phyloP scores from a whole-genome alignment of 2,329 filamentous ascomycete species.

The Phyllosticta citribraziliensis region DNA sequence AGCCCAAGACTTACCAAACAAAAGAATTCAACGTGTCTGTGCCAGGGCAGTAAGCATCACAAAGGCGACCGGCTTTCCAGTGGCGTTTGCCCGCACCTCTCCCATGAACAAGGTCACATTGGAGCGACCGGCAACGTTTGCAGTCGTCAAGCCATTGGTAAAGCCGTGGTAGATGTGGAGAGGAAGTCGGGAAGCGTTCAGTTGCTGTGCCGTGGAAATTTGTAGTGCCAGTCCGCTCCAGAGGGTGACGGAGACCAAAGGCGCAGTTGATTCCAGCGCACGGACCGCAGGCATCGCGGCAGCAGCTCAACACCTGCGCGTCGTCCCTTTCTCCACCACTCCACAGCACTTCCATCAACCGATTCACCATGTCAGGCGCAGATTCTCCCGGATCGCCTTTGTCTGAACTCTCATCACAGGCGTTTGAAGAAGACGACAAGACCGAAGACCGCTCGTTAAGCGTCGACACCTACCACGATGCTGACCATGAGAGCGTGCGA shows the following conservation, averaged over 20 bases:
- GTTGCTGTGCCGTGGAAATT: not conserved
- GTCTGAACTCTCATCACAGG: slow-evolving; percentile 54
- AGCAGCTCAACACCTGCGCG: slow-evolving; percentile 7
- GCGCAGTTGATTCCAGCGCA: not conserved
- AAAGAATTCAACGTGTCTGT: not conserved
- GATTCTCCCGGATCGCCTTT: slow-evolving; percentile 53
- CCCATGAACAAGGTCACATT: too few relatives aligned
- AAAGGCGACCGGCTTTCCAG: too few relatives aligned
- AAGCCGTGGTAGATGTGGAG: too few relatives aligned
- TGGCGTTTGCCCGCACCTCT: too few relatives aligned
- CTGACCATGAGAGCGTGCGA: slow-evolving; percentile 19
- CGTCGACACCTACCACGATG: slow-evolving; percentile 30
- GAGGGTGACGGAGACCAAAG: not conserved
- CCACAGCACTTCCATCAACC: slow-evolving; percentile 1
- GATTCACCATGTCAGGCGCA: not conserved
- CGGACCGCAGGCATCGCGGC: slow-evolving; percentile 1
- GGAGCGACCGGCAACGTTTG: too few relatives aligned
- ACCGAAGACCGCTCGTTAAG: slow-evolving; percentile 37
- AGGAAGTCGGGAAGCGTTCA: too few relatives aligned
- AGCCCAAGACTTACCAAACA: not conserved
- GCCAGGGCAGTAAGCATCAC: too few relatives aligned
- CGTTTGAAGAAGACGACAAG: slow-evolving; percentile 49
- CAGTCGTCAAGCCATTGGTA: too few relatives aligned
- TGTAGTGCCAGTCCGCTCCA: not conserved
- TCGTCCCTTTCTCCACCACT: slow-evolving; percentile 5